phyloP scores from a whole-genome alignment of 140 eudicot species.

The Ambrosia hybrid region DNA sequence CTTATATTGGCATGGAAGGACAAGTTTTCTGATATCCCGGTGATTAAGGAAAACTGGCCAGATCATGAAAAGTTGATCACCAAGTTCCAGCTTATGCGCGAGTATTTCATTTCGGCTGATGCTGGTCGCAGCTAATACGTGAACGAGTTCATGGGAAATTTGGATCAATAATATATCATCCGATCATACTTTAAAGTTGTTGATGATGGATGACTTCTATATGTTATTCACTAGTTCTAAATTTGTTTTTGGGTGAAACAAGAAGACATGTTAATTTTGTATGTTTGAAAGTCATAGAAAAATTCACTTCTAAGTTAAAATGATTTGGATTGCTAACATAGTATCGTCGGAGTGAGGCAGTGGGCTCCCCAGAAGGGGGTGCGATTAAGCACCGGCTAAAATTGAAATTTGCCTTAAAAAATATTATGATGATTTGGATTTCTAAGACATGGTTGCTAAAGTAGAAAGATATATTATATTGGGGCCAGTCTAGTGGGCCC shows the following conservation, averaged over 20 bases:
- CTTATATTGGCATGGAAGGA: slow-evolving; percentile 46
- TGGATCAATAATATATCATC: slow-evolving; percentile 5
- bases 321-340: background rate
- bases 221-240: background rate
- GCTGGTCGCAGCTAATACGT: slow-evolving; percentile 18
- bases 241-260: background rate
- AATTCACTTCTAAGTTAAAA: background rate
- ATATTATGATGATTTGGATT: background rate
- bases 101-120: slow-evolving; percentile 19
- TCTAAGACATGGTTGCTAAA: background rate
- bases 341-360: no score
- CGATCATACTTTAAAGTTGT: background rate
- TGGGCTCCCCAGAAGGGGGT: no score
- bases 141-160: background rate
- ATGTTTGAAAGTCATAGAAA: background rate
- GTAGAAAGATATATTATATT: no score
- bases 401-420: no score
- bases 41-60: slow-evolving; percentile 53
- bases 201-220: background rate
- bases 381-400: no score
- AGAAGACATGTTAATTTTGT: background rate
- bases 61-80: slow-evolving; percentile 42
- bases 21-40: slow-evolving; percentile 36
- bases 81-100: slow-evolving; percentile 37
- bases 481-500: no score